Base-by-base conservation (phyloP, 495 filamentous ascomycete species). In the Penicillium canariense region DNA sequence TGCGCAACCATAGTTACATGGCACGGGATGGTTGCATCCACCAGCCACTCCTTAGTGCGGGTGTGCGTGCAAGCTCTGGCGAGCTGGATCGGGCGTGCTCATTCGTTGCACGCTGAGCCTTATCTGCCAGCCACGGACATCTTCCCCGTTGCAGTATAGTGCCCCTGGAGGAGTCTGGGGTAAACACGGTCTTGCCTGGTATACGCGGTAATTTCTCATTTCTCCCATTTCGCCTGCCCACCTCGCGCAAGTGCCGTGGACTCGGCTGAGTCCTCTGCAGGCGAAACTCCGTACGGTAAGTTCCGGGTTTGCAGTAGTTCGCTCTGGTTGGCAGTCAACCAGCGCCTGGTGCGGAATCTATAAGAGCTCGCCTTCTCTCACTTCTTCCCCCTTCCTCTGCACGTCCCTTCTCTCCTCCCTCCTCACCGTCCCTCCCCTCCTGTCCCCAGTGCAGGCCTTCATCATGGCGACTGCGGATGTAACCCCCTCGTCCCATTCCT, bases 111-210 rank as follows among this genome's bases (percentile, higher is more conserved):
- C 6, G 15, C 23, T 10, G 14, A 42, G 30, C 25, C 51, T 55
- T 51, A 59, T 55, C 56, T 59, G 52, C 56, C 36, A 18, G 12
- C 26, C 45, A 50, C 56, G 46, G 44, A 30, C 20, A 45, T 39
- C 6, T 38, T 14, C 32, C 48, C 48, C 15, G 4, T 38, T 55
- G 20, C 4, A n/a, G 50, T 20, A 26, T 50, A 55, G 46, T n/a
- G 27, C 23, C 9, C 1, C 22, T 11, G 14, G 52, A 55, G 31
- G 52, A 60, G 38, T 60, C 57, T 44, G 57, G 57, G 57, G 57
- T 60, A 60, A 52, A 34, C 18, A 26, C 11, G 43, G n/a, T 27
- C 23, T 26, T 39, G 4, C 15, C 23, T 17, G 22, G 23, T 6
- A 34, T 23, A 17, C 11, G 31, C 15, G 31, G 17, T 7, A 14